A percentile compares a stretch with the other conserved stretches of the same genome.
phyloP scores from a whole-genome alignment of 177 flowering plant species.

The Vitis hybrid region DNA sequence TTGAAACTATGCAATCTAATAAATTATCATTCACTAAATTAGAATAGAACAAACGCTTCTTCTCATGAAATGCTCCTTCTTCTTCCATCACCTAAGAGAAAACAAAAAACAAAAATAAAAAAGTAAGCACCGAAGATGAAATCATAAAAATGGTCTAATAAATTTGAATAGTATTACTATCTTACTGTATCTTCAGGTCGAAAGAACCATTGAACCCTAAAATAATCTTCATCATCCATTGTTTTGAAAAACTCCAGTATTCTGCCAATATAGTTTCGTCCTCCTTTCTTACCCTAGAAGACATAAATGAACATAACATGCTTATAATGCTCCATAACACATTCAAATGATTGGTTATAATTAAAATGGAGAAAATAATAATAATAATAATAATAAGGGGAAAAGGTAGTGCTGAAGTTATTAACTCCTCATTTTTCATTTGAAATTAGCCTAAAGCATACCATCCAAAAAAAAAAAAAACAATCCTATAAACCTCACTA shows the following conservation, averaged over 20 bases:
- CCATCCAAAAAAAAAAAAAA: too few relatives aligned
- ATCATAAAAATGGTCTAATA: not conserved
- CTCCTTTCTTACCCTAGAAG: conserved; percentile 61
- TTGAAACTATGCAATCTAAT: conserved; percentile 82
- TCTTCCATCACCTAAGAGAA: conserved; percentile 65
- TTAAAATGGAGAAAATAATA: too few relatives aligned
- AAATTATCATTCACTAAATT: conserved; percentile 78
- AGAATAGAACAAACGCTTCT: conserved; percentile 81
- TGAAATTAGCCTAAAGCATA: too few relatives aligned
- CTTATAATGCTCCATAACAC: too few relatives aligned
- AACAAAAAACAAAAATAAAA: conserved; percentile 12
- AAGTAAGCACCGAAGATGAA: not conserved
- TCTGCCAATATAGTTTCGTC: conserved; percentile 64
- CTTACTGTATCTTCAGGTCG: conserved; percentile 88
- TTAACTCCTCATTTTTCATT: too few relatives aligned
- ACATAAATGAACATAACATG: too few relatives aligned
- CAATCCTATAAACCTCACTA: too few relatives aligned
- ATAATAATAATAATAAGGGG: too few relatives aligned
- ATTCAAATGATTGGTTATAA: too few relatives aligned
- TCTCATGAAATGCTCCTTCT: conserved; percentile 63
- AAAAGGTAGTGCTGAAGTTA: too few relatives aligned
- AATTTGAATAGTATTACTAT: conserved; percentile 4
- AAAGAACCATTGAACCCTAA: conserved; percentile 87
- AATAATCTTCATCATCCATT: conserved; percentile 62
- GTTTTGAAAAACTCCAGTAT: conserved; percentile 84